A percentile compares a stretch with the other conserved stretches of the same genome.
Evolutionary conservation across 164 flowering plant genomes (phyloP).

Genomic region (Chloranthus sessilifolius): DNA sequence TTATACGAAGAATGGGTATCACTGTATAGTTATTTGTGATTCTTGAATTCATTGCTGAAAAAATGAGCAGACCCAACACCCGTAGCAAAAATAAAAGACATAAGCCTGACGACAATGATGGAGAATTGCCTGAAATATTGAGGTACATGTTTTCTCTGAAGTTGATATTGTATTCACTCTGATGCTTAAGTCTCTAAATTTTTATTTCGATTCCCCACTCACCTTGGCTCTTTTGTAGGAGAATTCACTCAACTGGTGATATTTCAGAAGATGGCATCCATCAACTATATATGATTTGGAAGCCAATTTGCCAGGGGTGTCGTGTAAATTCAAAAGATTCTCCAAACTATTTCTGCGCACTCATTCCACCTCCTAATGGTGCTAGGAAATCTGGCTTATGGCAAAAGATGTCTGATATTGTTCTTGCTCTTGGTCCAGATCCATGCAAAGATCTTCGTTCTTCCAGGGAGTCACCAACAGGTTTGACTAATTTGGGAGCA

Average conservation of each 20-base stretch:
- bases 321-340: conserved; percentile 84
- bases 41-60: conserved; percentile 10
- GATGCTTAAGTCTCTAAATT: background rate
- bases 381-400: conserved; percentile 83
- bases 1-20: conserved; percentile 6
- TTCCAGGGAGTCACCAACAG: conserved; percentile 61
- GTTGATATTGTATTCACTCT: background rate
- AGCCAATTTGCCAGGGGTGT: conserved; percentile 87
- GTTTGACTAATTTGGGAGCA: conserved; percentile 91
- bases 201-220: background rate
- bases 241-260: conserved; percentile 50
- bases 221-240: conserved; percentile 36
- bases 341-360: conserved; percentile 93
- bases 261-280: conserved; percentile 51
- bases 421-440: conserved; percentile 65
- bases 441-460: conserved; percentile 66
- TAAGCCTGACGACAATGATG: conserved; percentile 38
- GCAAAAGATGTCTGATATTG: conserved; percentile 77
- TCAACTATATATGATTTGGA: conserved; percentile 58
- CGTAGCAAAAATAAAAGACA: conserved; percentile 71
- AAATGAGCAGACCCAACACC: conserved; percentile 51
- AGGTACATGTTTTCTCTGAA: conserved; percentile 25
- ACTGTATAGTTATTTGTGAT: background rate
- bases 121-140: conserved; percentile 36
- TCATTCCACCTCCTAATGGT: conserved; percentile 77